Percentiles rank a stretch among this genome's conserved stretches.
phyloP scores from a whole-genome alignment of 345 rosid species.

The Salix viminalis region DNA sequence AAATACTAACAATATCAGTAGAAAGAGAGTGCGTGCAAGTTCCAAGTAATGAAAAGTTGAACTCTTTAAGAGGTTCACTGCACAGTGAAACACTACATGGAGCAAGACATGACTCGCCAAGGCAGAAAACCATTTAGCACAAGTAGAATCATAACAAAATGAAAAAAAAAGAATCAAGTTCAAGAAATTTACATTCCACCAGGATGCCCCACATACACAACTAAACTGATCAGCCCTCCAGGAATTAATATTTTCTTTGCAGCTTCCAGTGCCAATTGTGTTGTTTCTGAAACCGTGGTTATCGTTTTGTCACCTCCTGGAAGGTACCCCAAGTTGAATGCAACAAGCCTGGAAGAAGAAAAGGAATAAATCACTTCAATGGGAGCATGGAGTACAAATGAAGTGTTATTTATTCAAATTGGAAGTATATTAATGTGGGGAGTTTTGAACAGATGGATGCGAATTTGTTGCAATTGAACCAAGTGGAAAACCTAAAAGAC shows the following conservation, averaged over 20 bases:
- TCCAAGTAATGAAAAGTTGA: background rate
- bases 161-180: background rate
- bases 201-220: slow-evolving; percentile 81
- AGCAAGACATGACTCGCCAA: background rate
- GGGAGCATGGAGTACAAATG: background rate
- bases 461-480: too few relatives aligned
- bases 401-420: background rate
- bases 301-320: slow-evolving; percentile 76
- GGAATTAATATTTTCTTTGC: slow-evolving; percentile 54
- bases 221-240: slow-evolving; percentile 76
- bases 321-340: slow-evolving; percentile 92
- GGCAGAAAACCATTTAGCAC: background rate
- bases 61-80: background rate
- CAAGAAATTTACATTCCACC: slow-evolving; percentile 61
- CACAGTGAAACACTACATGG: background rate
- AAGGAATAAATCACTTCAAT: background rate
- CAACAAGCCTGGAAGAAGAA: slow-evolving; percentile 54
- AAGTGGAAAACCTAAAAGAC: too few relatives aligned
- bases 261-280: slow-evolving; percentile 57
- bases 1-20: background rate
- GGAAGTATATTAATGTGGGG: background rate
- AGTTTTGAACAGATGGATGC: too few relatives aligned
- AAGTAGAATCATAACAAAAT: background rate
- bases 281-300: slow-evolving; percentile 58
- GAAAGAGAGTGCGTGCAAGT: background rate